Evolutionary conservation across 1,284 basidiomycete genomes (phyloP).

Genomic region (Trichosporon sp.): DNA sequence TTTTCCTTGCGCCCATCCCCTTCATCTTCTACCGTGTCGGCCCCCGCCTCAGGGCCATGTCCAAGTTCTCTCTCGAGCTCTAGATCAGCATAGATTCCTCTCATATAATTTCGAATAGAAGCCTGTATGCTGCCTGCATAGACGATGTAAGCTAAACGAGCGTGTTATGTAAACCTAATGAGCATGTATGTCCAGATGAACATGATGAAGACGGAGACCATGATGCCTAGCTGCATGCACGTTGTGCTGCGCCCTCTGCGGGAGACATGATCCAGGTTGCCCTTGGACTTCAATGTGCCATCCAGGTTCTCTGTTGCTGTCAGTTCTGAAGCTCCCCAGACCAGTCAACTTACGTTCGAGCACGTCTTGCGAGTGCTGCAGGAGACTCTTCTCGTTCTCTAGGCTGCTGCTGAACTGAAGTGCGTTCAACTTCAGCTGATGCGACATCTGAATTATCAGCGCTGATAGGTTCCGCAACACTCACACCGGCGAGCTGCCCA

Average conservation of each 20-base stretch:
- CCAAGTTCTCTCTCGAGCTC: slow-evolving; percentile 13
- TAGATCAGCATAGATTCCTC: neutral
- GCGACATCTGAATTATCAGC: slow-evolving; percentile 42
- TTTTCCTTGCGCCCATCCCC: slow-evolving; percentile 19
- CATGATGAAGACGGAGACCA: slow-evolving; percentile 40
- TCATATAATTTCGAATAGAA: neutral
- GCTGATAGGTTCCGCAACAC: slow-evolving; percentile 15
- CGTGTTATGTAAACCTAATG: slow-evolving; percentile 43
- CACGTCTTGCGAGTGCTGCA: slow-evolving; percentile 41
- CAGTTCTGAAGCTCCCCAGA: neutral
- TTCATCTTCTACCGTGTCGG: slow-evolving; percentile 16
- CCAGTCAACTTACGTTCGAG: slow-evolving; percentile 38
- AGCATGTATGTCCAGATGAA: slow-evolving; percentile 50
- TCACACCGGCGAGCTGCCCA: slow-evolving; percentile 46
- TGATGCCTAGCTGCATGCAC: slow-evolving; percentile 44
- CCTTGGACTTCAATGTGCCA: slow-evolving; percentile 39
- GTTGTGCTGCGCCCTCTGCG: slow-evolving; percentile 44
- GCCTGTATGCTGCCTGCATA: neutral
- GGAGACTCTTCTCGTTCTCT: slow-evolving; percentile 45
- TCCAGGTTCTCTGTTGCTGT: slow-evolving; percentile 37
- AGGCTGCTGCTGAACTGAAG: slow-evolving; percentile 46
- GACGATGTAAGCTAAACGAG: neutral
- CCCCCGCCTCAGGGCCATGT: slow-evolving; percentile 10
- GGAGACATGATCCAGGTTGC: slow-evolving; percentile 39
- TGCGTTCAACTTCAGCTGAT: slow-evolving; percentile 46